Percentiles rank a stretch among this genome's conserved stretches.
Conservation (phyloP, 2,329 filamentous ascomycete genomes). For the Sclerotinia trifoliorum region DNA sequence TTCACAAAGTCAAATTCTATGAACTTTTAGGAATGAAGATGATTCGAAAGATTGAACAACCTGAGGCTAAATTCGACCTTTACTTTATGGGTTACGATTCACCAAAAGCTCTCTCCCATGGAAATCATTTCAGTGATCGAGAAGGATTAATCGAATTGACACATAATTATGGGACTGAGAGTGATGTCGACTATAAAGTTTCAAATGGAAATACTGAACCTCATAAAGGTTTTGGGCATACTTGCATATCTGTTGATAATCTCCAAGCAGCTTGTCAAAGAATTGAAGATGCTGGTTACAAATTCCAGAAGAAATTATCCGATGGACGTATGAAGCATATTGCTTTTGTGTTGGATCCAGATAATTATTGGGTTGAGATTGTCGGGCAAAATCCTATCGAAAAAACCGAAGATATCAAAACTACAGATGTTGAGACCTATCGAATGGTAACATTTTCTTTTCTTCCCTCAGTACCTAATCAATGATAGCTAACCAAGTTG, state of each 20-base stretch:
- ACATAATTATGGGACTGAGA: conserved; percentile 84
- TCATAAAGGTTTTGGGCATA: conserved; percentile 67
- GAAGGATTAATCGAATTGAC: conserved; percentile 87
- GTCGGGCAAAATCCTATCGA: conserved; percentile 71
- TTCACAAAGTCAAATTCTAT: conserved; percentile 75
- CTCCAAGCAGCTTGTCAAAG: conserved; percentile 87
- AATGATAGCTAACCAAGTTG: background rate
- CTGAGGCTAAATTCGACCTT: conserved; percentile 88
- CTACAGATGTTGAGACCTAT: conserved; percentile 74
- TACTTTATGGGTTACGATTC: conserved; percentile 93
- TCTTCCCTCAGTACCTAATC: background rate
- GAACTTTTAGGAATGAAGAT: conserved; percentile 85
- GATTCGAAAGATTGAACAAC: conserved; percentile 76
- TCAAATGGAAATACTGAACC: conserved; percentile 92
- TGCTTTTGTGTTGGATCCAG: conserved; percentile 85
- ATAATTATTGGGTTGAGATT: conserved; percentile 83
- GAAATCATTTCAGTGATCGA: conserved; percentile 72
- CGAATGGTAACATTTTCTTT: conserved; percentile 53
- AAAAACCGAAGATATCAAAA: conserved; percentile 67
- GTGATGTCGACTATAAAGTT: conserved; percentile 74
- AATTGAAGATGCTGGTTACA: conserved; percentile 85
- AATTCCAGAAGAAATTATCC: conserved; percentile 90
- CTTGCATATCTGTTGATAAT: conserved; percentile 78
- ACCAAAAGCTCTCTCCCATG: conserved; percentile 69
- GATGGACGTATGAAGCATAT: conserved; percentile 87